Evolutionary conservation across 768 basidiomycete species (phyloP), one percentile per base, ranked within the genome.

Genomic region (Naganishia friedmannii): DNA sequence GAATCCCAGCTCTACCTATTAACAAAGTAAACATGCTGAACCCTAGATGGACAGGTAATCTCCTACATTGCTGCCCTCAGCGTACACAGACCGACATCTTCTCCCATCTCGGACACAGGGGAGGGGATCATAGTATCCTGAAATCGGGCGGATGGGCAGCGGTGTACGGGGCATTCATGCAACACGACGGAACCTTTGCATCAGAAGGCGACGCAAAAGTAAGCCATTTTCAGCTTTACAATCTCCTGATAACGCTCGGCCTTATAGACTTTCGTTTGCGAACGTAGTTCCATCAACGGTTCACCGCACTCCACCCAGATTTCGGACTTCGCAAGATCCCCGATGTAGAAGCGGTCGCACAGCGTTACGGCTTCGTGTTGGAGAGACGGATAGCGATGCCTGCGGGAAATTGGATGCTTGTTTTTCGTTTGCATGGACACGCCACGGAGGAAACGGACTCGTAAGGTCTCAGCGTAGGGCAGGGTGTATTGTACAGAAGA

Each of bases 201-300:
- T 29, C 53, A 55, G 70, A 70, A 53, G 65, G 70, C 7, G 70
- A 70, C 66, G 28, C 39, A 31, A 65, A 65, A 53, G 69, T 55
- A 19, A 42, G 69, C 32, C 34, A 1, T 3, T 21, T n/a, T 23
- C n/a, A 55, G 9, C 29, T n/a, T 2, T 13, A 29, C 48, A 6
- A 6, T 17, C 48, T 51, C 48, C 17, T 17, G 29, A 34, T 4
- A 6, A 23, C 31, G 19, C 26, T 29, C 68, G 26, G 72, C 55
- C 74, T 74, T 46, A 42, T 57, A 13, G n/a, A 37, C 34, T 26
- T 2, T 54, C 32, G n/a, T 73, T 46, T 12, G 34, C 4, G 23
- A 13, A 2, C 53, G 65, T 23, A 70, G 74, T 39, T 68, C 67
- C 21, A 53, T 55, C 4, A 75, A 73, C 70, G 74, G 74, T 28